A percentile compares a stretch with the other conserved stretches of the same genome.
These are phyloP conservation scores for Secale cereale DNA, from an alignment of 176 grass and related monocot genomes.

Conservation along the genomic window DNA sequence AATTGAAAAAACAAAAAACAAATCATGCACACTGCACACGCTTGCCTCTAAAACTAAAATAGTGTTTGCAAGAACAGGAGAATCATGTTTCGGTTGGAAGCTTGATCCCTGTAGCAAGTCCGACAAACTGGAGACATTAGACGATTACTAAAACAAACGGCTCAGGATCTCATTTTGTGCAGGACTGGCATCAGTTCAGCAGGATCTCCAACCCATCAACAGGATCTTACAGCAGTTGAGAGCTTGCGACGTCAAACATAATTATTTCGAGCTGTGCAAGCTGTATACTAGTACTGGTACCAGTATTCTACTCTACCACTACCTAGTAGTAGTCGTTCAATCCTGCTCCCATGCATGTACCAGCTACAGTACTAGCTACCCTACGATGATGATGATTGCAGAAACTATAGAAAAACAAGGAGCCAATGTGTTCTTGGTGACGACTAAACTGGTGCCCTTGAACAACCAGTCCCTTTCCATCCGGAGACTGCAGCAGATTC, in stretches of 20 bases:
- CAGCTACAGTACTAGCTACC: too few species aligned
- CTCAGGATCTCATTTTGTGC: not conserved
- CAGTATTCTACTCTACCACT: not conserved
- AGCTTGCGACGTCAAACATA: not conserved
- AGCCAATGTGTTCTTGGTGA: not conserved
- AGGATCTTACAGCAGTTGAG: not conserved
- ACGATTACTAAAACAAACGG: not conserved
- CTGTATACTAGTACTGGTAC: not conserved
- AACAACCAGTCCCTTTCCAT: conserved; percentile 32
- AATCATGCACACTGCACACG: not conserved
- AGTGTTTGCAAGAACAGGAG: not conserved
- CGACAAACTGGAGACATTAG: not conserved
- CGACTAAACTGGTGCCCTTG: conserved; percentile 18
- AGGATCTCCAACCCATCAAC: not conserved
- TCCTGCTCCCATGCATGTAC: not conserved
- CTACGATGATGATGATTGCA: too few species aligned
- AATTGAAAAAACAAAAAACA: not conserved
- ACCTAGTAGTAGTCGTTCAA: not conserved
- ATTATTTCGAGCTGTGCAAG: not conserved
- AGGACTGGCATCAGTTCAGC: not conserved
- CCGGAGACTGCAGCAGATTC: conserved; percentile 17
- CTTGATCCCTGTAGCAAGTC: conserved; percentile 1
- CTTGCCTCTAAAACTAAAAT: not conserved
- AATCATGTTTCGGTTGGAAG: conserved; percentile 7
- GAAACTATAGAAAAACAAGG: too few species aligned